Base-by-base conservation (phyloP, 495 filamentous ascomycete species). In the Halenospora varia region DNA sequence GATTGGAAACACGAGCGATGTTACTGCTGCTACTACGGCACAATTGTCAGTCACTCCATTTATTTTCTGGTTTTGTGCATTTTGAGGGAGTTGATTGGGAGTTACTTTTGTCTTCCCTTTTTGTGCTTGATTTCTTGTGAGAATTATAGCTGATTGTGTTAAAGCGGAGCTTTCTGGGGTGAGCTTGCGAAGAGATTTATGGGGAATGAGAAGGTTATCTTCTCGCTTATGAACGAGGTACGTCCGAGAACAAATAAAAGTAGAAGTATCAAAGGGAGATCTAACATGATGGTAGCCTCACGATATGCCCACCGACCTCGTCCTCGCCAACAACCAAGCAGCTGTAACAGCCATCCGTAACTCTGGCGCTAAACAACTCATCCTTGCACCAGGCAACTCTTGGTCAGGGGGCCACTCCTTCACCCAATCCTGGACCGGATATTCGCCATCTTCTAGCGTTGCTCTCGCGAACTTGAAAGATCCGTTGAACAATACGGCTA, bases 171-270 rank as follows among this genome's bases (percentile, higher is more conserved):
- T 46, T 79, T 81, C 67, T 79, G 78, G 78, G 75, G 73, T 35
- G 77, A 76, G 64, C 70, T 80, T n/a, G 76, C 77, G 19, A 51
- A 55, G 13, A 73, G 77, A 24, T 79, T 79, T 64, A 67, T 65
- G 39, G 64, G 68, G 39, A 75, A 81, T 62, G 73, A 77, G 59
- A 77, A 76, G 53, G 77, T 79, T 52, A 77, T 80, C 45, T 80
- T 77, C 51, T 74, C 73, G 0, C 60, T 77, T 10, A 77, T 77
- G 74, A 65, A 65, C 22, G 62, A 65, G 57, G 62, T 64, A 55
- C 22, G 61, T 53, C 11, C 25, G 47, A 45, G 11, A n/a, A 15
- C 8, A n/a, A 6, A n/a, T 3, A n/a, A 6, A n/a, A n/a, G 18
- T 45, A 4, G 6, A 6, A n/a, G 48, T 19, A 17, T 51, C 4